A percentile compares a stretch with the other conserved stretches of the same genome.
phyloP scores from a whole-genome alignment of 2,329 filamentous ascomycete species.

The Nemania sp. region DNA sequence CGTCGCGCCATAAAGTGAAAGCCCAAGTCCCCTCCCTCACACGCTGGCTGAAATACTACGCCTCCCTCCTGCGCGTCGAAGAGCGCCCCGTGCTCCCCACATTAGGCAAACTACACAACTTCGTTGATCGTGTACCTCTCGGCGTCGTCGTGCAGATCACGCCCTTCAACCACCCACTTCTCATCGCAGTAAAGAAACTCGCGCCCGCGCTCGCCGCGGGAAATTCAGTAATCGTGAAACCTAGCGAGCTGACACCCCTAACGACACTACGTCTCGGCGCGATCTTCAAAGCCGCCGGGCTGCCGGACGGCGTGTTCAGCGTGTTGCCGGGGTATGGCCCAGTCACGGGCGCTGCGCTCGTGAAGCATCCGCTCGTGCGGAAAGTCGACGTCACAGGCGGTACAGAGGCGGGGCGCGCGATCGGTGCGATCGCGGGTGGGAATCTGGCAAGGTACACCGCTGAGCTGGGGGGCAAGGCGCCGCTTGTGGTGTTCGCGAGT shows the following conservation, averaged over 20 bases:
- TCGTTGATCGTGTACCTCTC: constrained; percentile 56
- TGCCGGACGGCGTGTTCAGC: constrained; percentile 71
- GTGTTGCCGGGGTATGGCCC: constrained; percentile 60
- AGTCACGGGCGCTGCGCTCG: constrained; percentile 56
- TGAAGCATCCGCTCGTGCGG: constrained; percentile 54
- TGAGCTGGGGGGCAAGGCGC: constrained; percentile 73
- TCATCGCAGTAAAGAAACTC: constrained; percentile 63
- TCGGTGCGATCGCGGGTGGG: constrained; percentile 66
- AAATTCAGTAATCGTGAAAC: constrained; percentile 64
- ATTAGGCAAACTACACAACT: constrained; percentile 61
- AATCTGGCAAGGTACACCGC: constrained; percentile 73
- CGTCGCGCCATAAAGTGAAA: constrained; percentile 47
- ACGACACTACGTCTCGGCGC: constrained; percentile 61
- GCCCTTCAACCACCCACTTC: constrained; percentile 61
- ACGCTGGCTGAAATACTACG: constrained; percentile 74
- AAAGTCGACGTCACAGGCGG: constrained; percentile 78
- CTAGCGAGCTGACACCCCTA: constrained; percentile 64
- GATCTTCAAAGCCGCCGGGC: constrained; percentile 66
- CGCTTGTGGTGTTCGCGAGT: constrained; percentile 67
- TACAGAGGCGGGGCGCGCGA: constrained; percentile 69
- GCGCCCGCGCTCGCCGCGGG: constrained; percentile 63
- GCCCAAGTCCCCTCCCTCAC: constrained; percentile 68
- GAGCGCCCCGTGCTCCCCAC: constrained; percentile 69
- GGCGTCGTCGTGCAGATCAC: constrained; percentile 62
- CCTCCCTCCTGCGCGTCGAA: constrained; percentile 66